Conservation (phyloP, 331 rosid genomes). For the Quercus tomentella region DNA sequence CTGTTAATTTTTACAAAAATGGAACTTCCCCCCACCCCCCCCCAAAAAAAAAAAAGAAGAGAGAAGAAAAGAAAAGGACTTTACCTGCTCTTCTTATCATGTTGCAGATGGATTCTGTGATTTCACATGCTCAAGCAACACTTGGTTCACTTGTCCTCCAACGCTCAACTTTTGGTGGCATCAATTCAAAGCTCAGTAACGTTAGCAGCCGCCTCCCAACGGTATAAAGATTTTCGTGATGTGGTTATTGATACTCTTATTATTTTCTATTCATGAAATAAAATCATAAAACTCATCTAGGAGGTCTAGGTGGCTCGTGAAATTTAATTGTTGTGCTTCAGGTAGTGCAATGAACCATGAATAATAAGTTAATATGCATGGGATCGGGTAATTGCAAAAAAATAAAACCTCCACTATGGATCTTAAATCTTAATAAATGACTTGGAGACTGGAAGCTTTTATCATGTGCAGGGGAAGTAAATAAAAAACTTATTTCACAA, state of each 20-base stretch:
- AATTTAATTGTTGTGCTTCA: too few species aligned
- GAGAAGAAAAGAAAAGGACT: too few species aligned
- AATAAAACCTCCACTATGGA: too few species aligned
- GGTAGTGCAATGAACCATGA: too few species aligned
- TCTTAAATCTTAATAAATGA: too few species aligned
- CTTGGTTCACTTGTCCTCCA: constrained; percentile 84
- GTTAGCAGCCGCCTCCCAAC: constrained; percentile 92
- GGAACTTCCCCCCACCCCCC: not conserved
- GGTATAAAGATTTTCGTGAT: constrained; percentile 38
- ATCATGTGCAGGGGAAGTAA: too few species aligned
- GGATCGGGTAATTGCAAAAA: too few species aligned
- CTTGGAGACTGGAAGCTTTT: too few species aligned
- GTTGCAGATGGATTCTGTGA: constrained; percentile 75
- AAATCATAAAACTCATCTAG: not conserved
- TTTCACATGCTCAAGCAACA: constrained; percentile 98
- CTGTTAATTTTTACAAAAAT: not conserved
- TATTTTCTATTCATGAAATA: not conserved
- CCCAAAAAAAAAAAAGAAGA: too few species aligned
- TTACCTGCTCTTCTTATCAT: constrained; percentile 2
- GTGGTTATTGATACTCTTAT: not conserved
- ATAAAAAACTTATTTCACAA: too few species aligned
- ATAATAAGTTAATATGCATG: too few species aligned
- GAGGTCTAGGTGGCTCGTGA: not conserved
- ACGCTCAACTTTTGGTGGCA: constrained; percentile 93
- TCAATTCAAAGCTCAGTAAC: constrained; percentile 90